Evolutionary conservation across 1,139 yeast genomes (phyloP).

Genomic region (Geotrichum carabidarum): DNA sequence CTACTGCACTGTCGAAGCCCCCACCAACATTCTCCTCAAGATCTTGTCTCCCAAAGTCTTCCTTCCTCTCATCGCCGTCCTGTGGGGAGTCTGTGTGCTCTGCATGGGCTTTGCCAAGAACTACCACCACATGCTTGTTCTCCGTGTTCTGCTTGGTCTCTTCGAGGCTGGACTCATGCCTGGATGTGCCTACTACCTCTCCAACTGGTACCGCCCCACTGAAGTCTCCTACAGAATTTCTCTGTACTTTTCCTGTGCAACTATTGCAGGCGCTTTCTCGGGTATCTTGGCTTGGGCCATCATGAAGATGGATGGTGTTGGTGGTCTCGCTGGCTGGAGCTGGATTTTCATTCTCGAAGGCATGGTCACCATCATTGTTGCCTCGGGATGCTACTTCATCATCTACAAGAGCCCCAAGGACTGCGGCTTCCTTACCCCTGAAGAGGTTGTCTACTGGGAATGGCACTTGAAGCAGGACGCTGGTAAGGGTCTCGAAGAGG

Average conservation of each 20-base stretch:
- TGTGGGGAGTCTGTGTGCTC: constrained; percentile 55
- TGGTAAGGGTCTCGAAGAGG: constrained; percentile 16
- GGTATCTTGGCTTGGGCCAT: constrained; percentile 39
- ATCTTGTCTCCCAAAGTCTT: constrained; percentile 40
- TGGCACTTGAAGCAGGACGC: constrained; percentile 16
- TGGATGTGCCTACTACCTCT: constrained; percentile 34
- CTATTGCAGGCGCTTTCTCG: constrained; percentile 36
- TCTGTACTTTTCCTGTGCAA: constrained; percentile 48
- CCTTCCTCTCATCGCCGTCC: constrained; percentile 52
- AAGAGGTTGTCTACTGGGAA: constrained; percentile 16
- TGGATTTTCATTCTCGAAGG: constrained; percentile 42
- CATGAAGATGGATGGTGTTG: constrained; percentile 35
- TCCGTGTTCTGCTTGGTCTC: constrained; percentile 35
- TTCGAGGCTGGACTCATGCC: constrained; percentile 32
- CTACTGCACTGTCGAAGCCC: constrained; percentile 56
- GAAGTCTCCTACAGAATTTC: constrained; percentile 49
- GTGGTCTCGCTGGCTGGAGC: constrained; percentile 39
- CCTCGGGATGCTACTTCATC: constrained; percentile 37
- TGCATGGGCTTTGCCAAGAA: constrained; percentile 52
- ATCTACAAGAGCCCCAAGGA: constrained; percentile 10
- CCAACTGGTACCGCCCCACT: constrained; percentile 33
- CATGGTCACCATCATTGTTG: constrained; percentile 36
- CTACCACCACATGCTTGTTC: constrained; percentile 27
- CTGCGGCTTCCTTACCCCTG: constrained; percentile 8
- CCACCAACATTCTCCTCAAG: constrained; percentile 46